phyloP scores from a whole-genome alignment of 371 early-diverging fungal genomes.

The Rhizopus microsporus region DNA sequence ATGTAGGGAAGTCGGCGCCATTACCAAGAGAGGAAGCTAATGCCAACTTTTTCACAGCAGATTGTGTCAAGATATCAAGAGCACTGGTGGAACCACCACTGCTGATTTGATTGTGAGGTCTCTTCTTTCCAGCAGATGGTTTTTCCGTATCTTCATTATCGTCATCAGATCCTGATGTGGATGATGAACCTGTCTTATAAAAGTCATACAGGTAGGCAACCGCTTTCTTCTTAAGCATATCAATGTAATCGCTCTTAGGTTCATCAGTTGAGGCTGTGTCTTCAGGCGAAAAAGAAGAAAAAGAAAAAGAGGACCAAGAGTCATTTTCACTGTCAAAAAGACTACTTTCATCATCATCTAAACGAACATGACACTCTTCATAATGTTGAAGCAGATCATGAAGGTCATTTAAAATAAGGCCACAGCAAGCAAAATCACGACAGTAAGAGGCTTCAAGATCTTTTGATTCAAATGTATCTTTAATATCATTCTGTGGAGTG shows the following conservation, averaged over 20 bases:
- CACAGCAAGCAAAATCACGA: constrained; percentile 94
- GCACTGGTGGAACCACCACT: constrained; percentile 28
- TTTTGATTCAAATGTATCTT: constrained; percentile 54
- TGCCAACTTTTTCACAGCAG: constrained; percentile 49
- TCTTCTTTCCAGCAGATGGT: constrained; percentile 35
- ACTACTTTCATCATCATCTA: constrained; percentile 74
- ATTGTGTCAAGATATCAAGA: constrained; percentile 44
- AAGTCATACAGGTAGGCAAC: constrained; percentile 51
- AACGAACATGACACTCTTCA: constrained; percentile 90
- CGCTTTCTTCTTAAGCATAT: constrained; percentile 39
- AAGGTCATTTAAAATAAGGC: constrained; percentile 78
- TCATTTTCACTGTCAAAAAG: constrained; percentile 39
- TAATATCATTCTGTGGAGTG: constrained; percentile 43
- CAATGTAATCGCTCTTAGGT: constrained; percentile 18
- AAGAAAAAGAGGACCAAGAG: constrained; percentile 38
- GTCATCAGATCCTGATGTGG: constrained; percentile 17
- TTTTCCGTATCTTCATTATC: constrained; percentile 25
- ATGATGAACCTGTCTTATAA: constrained; percentile 30
- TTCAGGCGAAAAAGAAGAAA: constrained; percentile 27
- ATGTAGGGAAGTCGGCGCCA: constrained; percentile 26
- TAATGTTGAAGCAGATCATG: constrained; percentile 95
- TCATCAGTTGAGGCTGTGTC: constrained; percentile 27
- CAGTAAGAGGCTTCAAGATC: constrained; percentile 88
- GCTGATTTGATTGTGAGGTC: constrained; percentile 31
- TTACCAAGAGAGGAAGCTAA: constrained; percentile 23